These are phyloP conservation scores for Hysterium pulicare DNA, from an alignment of 2,329 filamentous ascomycete species.

Conservation along the genomic window DNA sequence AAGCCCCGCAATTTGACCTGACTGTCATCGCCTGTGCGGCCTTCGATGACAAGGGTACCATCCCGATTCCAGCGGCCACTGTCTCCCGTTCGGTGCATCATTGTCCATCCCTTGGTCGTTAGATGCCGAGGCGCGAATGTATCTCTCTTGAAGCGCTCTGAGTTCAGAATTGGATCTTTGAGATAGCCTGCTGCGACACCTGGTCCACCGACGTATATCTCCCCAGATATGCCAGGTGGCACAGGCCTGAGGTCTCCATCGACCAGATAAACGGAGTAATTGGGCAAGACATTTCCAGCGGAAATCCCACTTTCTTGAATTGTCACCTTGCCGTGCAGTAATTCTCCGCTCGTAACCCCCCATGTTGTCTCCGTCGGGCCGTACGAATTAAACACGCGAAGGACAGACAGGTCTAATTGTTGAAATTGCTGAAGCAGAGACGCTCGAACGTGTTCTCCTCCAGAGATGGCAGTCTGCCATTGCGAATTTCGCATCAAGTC, in stretches of 20 bases:
- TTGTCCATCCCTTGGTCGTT: slow-evolving; percentile 12
- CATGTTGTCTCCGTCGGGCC: slow-evolving; percentile 3
- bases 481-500: slow-evolving; percentile 10
- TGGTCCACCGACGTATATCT: slow-evolving; percentile 39
- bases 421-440: neutral
- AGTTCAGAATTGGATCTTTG: slow-evolving; percentile 18
- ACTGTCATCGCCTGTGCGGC: neutral
- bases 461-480: slow-evolving; percentile 27
- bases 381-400: slow-evolving; percentile 2
- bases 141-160: slow-evolving; percentile 8
- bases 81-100: slow-evolving; percentile 40
- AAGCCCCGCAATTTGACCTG: slow-evolving; percentile 28
- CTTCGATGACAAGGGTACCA: slow-evolving; percentile 10
- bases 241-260: neutral
- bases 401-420: neutral
- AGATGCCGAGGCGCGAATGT: neutral
- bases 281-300: neutral
- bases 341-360: neutral
- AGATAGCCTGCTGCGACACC: slow-evolving; percentile 37
- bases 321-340: neutral
- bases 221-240: slow-evolving; percentile 24
- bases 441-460: slow-evolving; percentile 4
- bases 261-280: slow-evolving; percentile 4
- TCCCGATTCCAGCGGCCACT: slow-evolving; percentile 24
- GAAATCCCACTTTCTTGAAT: neutral